phyloP scores from a whole-genome alignment of 805 yeast species.

The Cephaloascus fragrans region DNA sequence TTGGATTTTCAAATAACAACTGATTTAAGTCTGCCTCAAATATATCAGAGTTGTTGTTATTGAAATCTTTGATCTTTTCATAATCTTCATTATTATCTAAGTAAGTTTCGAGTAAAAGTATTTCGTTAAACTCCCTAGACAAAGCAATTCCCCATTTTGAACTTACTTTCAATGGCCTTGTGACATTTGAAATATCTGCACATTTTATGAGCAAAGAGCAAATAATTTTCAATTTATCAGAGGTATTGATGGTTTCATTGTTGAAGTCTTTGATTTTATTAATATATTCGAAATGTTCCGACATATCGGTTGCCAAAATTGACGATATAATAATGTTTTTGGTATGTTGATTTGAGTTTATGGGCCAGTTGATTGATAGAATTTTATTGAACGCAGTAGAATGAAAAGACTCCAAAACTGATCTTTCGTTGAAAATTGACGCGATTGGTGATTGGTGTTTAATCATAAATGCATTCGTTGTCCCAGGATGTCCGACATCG shows the following conservation, averaged over 20 bases:
- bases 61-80: constrained; percentile 1
- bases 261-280: constrained; percentile 31
- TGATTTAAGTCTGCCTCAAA: constrained; percentile 30
- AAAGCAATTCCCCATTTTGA: constrained; percentile 84
- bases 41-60: constrained; percentile 18
- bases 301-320: constrained; percentile 77
- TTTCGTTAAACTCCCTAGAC: constrained; percentile 67
- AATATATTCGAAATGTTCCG: constrained; percentile 68
- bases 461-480: constrained; percentile 68
- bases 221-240: constrained; percentile 27
- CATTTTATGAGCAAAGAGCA: constrained; percentile 74
- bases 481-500: constrained; percentile 95
- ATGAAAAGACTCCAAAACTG: constrained; percentile 81
- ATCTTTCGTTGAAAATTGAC: constrained; percentile 46
- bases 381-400: constrained; percentile 54
- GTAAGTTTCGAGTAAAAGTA: constrained; percentile 38
- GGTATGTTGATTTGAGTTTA: constrained; percentile 4
- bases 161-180: constrained; percentile 67
- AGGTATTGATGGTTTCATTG: constrained; percentile 10
- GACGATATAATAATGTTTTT: constrained; percentile 22
- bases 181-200: constrained; percentile 92
- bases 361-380: constrained; percentile 27
- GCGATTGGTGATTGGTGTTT: constrained; percentile 56
- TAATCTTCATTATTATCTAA: constrained; percentile 4
- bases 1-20: constrained; percentile 36